phyloP scores from a whole-genome alignment of 257 asterid species.

The Forsythia suspensa region DNA sequence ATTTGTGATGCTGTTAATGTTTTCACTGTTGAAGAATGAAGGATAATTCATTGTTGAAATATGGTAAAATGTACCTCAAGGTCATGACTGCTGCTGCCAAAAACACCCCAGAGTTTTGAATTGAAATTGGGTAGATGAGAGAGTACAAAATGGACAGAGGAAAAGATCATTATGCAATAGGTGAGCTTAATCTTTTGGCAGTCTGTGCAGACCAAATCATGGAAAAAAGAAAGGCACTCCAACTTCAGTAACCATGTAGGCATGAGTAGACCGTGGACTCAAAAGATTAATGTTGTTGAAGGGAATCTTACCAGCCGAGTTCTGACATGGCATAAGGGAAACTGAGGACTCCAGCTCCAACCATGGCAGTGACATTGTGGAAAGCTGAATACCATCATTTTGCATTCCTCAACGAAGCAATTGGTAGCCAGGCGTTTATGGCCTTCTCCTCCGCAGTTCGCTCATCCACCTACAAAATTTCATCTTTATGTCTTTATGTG shows the following conservation, averaged over 20 bases:
- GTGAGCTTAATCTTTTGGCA: neutral
- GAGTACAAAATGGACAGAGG: neutral
- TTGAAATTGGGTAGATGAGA: neutral
- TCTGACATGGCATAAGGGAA: conserved; percentile 5
- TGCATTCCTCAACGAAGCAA: conserved; percentile 1
- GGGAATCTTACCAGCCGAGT: neutral
- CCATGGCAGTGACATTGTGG: neutral
- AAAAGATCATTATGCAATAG: neutral
- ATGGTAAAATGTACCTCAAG: neutral
- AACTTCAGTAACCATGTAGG: neutral
- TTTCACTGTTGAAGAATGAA: neutral
- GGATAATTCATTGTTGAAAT: neutral
- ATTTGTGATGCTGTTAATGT: neutral
- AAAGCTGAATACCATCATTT: conserved; percentile 10
- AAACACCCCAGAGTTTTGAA: neutral
- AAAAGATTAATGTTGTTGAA: neutral
- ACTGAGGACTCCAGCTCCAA: neutral
- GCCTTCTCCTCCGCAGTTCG: neutral
- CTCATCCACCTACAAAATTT: neutral
- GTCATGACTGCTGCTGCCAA: neutral
- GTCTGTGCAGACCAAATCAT: neutral
- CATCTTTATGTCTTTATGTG: neutral
- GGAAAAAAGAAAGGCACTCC: neutral
- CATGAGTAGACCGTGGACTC: neutral
- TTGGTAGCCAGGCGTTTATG: neutral